Conservation (phyloP, 2,329 filamentous ascomycete species). For the Pleoardoris graminearum region DNA sequence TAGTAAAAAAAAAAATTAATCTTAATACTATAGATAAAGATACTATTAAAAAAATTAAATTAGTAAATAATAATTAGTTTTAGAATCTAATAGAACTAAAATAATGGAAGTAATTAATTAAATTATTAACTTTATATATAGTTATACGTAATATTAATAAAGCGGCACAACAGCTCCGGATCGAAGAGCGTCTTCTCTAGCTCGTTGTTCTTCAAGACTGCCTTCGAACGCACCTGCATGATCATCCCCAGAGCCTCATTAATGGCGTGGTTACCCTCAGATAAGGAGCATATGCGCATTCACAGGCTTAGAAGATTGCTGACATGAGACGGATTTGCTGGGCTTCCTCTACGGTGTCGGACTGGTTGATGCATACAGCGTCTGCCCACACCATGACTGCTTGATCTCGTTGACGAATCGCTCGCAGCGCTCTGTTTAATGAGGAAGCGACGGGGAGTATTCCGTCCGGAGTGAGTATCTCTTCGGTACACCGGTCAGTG, state of each 20-base stretch:
- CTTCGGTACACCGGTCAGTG: neutral
- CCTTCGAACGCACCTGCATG: conserved; percentile 7
- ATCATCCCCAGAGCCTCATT: conserved; percentile 11
- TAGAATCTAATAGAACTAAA: no score
- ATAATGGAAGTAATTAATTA: no score
- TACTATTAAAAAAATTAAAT: no score
- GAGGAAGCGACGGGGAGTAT: conserved; percentile 7
- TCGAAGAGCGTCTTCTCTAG: neutral
- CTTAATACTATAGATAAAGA: no score
- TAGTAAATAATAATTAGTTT: no score
- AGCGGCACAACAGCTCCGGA: no score
- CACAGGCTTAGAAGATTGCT: conserved; percentile 8
- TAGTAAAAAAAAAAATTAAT: no score
- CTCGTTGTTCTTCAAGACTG: neutral
- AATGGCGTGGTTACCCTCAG: conserved; percentile 13
- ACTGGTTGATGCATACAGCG: conserved; percentile 17
- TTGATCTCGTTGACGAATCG: conserved; percentile 2
- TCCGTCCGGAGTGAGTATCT: conserved; percentile 5
- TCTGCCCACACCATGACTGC: conserved; percentile 14
- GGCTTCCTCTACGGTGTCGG: conserved; percentile 10
- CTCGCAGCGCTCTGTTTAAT: conserved; percentile 3
- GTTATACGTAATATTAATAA: no score
- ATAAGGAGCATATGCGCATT: conserved; percentile 14
- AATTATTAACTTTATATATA: no score
- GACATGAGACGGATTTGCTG: conserved; percentile 14